Conservation (phyloP, 2,329 filamentous ascomycete species). For the Monilinia fructigena region DNA sequence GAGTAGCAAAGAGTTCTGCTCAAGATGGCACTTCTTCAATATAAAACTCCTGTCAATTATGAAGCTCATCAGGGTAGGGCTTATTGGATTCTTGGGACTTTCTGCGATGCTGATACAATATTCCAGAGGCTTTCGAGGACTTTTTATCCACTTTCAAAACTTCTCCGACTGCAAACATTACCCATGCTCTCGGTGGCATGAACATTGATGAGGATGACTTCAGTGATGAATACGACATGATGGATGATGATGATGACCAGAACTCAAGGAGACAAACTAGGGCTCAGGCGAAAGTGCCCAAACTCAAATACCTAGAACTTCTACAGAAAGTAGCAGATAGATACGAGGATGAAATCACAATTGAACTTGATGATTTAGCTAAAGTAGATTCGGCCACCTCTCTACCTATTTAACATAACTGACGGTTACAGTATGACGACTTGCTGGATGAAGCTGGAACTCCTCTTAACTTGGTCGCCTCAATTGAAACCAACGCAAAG, state of each 20-base stretch:
- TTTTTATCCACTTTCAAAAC: constrained; percentile 90
- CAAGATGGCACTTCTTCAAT: constrained; percentile 77
- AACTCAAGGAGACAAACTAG: constrained; percentile 46
- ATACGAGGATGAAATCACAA: constrained; percentile 69
- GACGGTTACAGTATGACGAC: constrained; percentile 62
- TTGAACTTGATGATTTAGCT: constrained; percentile 86
- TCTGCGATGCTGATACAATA: not conserved
- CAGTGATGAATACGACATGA: constrained; percentile 89
- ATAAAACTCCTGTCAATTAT: constrained; percentile 80
- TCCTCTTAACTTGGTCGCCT: constrained; percentile 68
- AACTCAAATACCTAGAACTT: constrained; percentile 83
- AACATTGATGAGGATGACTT: constrained; percentile 83
- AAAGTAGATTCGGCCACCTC: constrained; percentile 52
- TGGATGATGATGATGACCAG: constrained; percentile 73
- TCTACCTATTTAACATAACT: constrained; percentile 39
- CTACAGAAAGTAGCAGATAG: constrained; percentile 86
- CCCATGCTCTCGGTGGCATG: constrained; percentile 79
- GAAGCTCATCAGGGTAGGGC: constrained; percentile 74
- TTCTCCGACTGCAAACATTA: constrained; percentile 66
- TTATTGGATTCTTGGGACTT: constrained; percentile 13
- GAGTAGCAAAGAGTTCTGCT: constrained; percentile 31
- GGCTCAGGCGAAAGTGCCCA: constrained; percentile 56
- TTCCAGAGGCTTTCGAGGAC: constrained; percentile 73
- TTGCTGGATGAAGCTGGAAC: constrained; percentile 58
- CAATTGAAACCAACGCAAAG: constrained; percentile 85